Evolutionary conservation across 1,139 yeast genomes (phyloP).

Genomic region (Diutina siamensis): DNA sequence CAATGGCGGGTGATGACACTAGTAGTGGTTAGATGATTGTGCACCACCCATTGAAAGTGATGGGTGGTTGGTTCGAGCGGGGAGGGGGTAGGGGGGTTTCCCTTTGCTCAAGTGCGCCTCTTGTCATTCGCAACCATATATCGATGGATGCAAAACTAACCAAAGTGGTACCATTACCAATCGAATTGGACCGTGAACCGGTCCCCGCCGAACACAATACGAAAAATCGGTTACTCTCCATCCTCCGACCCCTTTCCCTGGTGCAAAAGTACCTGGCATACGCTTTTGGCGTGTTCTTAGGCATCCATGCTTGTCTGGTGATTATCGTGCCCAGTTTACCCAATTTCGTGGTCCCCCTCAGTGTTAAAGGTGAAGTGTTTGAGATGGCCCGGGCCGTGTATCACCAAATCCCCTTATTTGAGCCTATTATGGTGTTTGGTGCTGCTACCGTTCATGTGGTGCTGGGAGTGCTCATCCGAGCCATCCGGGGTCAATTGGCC

Average conservation of each 20-base stretch:
- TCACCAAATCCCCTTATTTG: constrained; percentile 38
- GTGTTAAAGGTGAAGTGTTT: constrained; percentile 39
- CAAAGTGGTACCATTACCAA: constrained; percentile 2
- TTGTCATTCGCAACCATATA: background rate
- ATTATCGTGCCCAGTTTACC: constrained; percentile 37
- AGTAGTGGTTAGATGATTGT: background rate
- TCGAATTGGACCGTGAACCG: background rate
- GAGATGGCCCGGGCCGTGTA: constrained; percentile 54
- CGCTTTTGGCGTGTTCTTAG: constrained; percentile 44
- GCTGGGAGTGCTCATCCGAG: constrained; percentile 42
- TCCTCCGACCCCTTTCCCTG: background rate
- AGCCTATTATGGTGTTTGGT: constrained; percentile 35
- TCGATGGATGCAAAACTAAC: background rate
- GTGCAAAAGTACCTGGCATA: constrained; percentile 55
- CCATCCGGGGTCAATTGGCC: constrained; percentile 16
- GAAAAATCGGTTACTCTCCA: background rate
- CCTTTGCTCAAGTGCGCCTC: background rate
- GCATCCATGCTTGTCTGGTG: constrained; percentile 48
- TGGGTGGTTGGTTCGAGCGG: too few species aligned
- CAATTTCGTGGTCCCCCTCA: constrained; percentile 21
- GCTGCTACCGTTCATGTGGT: constrained; percentile 38
- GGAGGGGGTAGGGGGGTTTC: too few species aligned
- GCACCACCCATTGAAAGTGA: too few species aligned
- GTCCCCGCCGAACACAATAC: background rate
- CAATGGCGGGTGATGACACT: background rate